Evolutionary conservation across 1,284 basidiomycete genomes (phyloP), one percentile per base, ranked within the genome.

Genomic region (Baeospora myosura): DNA sequence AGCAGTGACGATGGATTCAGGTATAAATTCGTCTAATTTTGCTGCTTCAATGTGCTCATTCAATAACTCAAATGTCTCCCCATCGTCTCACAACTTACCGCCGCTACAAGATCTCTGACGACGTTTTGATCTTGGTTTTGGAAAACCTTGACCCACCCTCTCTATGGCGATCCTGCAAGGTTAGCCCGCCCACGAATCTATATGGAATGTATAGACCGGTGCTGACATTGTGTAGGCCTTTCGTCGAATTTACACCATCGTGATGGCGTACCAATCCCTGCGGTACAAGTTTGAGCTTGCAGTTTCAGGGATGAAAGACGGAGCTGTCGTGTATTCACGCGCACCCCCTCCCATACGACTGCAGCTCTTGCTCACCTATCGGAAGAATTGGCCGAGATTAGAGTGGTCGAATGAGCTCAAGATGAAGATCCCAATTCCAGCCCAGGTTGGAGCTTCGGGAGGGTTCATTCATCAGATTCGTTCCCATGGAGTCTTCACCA

Each of bases 251-350:
- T 59, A 63, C 47, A 53, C 49, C 36, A 62, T 76, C 39, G 64
- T 69, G 31, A 62, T 63, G 57, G 64, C 63, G 26, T 70, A 66
- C 49, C 66, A 71, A 25, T 63, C 64, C 22, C 68, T 79, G 42
- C 68, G 66, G 30, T 78, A 78, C 57, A 66, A 64, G 44, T 68
- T 70, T 51, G 75, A 78, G 49, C 64, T 78, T 24, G 73, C 68
- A 12, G 45, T 68, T n/a, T 62, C 68, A 40, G 74, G 74, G 31
- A 72, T 76, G 71, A 67, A 60, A 49, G 73, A 78, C 48, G 76
- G 76, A 1, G 62, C 66, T 33, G 63, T 62, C 25, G 59, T 65
- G 14, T 57, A 61, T 41, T 54, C 60, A 39, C 53, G 58, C 17
- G 61, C 64, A 11, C 59, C 66, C 18, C 59, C 64, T 23, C 45